phyloP scores from a whole-genome alignment of 345 rosid genomes.

The Lepidium didymum region DNA sequence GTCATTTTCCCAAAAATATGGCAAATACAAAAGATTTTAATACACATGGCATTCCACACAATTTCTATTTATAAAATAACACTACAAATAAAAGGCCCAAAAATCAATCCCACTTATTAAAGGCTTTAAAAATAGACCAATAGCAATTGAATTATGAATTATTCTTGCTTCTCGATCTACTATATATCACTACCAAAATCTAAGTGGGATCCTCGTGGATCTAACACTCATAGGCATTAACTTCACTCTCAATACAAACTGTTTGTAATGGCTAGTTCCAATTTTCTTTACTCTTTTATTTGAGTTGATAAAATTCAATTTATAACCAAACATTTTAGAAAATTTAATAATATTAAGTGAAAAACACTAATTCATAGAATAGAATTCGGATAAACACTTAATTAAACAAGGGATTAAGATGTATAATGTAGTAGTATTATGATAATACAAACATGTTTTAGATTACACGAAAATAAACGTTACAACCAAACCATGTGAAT shows the following conservation, averaged over 20 bases:
- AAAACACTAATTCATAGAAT: too few relatives aligned
- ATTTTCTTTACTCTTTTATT: too few relatives aligned
- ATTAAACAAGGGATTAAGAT: too few relatives aligned
- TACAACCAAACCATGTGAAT: constrained; percentile 21
- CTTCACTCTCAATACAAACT: not conserved
- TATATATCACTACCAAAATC: not conserved
- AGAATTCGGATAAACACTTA: too few relatives aligned
- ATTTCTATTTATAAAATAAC: too few relatives aligned
- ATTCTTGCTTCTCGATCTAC: constrained; percentile 13
- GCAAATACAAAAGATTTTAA: too few relatives aligned
- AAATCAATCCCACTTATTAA: constrained; percentile 25
- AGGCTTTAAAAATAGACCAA: constrained; percentile 10
- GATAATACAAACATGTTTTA: constrained; percentile 8
- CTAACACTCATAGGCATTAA: constrained; percentile 7
- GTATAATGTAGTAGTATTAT: not conserved
- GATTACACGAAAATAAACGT: constrained; percentile 22
- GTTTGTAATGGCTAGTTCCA: not conserved
- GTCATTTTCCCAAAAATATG: too few relatives aligned
- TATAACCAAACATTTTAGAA: too few relatives aligned
- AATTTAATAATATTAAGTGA: too few relatives aligned
- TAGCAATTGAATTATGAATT: constrained; percentile 23
- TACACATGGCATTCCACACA: too few relatives aligned
- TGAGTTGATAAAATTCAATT: too few relatives aligned
- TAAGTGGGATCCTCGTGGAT: constrained; percentile 29
- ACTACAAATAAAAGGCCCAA: not conserved